Conservation (phyloP, 305 asterid species). For the Solanum hybrid region DNA sequence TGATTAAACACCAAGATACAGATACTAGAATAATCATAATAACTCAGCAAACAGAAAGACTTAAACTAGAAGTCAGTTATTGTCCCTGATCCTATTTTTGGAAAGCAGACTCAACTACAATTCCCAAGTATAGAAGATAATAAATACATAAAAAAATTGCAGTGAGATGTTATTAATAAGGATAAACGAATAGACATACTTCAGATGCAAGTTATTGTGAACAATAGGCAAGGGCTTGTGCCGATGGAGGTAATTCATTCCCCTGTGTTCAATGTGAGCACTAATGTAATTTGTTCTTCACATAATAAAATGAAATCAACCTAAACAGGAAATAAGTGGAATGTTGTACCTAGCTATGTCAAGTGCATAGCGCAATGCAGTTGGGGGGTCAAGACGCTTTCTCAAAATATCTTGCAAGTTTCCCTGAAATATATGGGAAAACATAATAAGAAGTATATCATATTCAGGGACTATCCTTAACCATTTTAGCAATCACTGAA, state of each 20-base stretch:
- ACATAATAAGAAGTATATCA: background rate
- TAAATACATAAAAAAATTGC: background rate
- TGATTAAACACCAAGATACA: background rate
- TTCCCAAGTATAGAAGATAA: background rate
- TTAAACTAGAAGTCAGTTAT: background rate
- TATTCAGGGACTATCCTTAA: background rate
- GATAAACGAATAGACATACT: constrained; percentile 17
- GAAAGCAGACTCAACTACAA: background rate
- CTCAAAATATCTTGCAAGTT: constrained; percentile 43
- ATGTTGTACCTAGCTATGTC: constrained; percentile 46
- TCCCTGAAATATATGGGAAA: constrained; percentile 23
- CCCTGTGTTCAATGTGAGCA: constrained; percentile 30
- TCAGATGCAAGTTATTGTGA: constrained; percentile 46
- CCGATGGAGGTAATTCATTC: constrained; percentile 62
- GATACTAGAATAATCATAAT: background rate
- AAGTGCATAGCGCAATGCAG: constrained; percentile 54
- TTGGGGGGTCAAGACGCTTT: constrained; percentile 39
- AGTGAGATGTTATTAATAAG: background rate
- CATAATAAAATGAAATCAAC: background rate
- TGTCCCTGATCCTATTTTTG: background rate
- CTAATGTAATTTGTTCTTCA: background rate
- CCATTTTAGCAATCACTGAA: background rate
- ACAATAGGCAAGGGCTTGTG: constrained; percentile 50
- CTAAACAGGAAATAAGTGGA: background rate
- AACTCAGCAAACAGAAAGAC: background rate